Conservation (phyloP, 208 protist genomes). For the Trypanosoma brucei region DNA sequence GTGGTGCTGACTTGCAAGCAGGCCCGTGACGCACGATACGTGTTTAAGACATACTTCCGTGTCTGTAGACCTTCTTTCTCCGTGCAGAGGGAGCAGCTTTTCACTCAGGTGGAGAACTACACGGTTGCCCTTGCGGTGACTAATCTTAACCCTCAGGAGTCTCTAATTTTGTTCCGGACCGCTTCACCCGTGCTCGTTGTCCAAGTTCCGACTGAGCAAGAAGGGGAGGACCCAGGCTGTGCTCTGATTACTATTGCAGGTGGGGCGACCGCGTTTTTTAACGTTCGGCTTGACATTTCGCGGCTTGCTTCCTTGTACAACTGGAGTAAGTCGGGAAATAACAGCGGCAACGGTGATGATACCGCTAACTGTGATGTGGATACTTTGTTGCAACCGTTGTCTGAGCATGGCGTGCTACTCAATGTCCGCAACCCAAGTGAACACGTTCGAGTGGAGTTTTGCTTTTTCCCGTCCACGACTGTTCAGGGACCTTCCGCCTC, state of each 20-base stretch:
- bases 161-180: constrained; percentile 18
- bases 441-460: constrained; percentile 54
- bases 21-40: constrained; percentile 70
- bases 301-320: constrained; percentile 58
- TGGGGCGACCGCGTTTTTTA: constrained; percentile 12
- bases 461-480: constrained; percentile 21
- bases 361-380: background rate
- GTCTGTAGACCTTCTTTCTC: constrained; percentile 60
- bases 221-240: background rate
- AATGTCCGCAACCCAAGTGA: constrained; percentile 71
- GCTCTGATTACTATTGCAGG: constrained; percentile 7
- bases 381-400: constrained; percentile 30
- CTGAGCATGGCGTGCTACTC: constrained; percentile 67
- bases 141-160: constrained; percentile 19
- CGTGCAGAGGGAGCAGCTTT: constrained; percentile 30
- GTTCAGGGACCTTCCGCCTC: background rate
- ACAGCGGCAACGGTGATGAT: constrained; percentile 35
- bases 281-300: constrained; percentile 60
- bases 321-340: constrained; percentile 17
- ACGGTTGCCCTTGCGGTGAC: constrained; percentile 7
- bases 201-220: background rate
- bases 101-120: constrained; percentile 12
- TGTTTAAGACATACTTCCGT: constrained; percentile 59
- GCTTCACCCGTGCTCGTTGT: constrained; percentile 15
- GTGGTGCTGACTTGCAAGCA: constrained; percentile 86